Evolutionary conservation across 1,284 basidiomycete genomes (phyloP), one percentile per base, ranked within the genome.

Genomic region (Melampsora americana): DNA sequence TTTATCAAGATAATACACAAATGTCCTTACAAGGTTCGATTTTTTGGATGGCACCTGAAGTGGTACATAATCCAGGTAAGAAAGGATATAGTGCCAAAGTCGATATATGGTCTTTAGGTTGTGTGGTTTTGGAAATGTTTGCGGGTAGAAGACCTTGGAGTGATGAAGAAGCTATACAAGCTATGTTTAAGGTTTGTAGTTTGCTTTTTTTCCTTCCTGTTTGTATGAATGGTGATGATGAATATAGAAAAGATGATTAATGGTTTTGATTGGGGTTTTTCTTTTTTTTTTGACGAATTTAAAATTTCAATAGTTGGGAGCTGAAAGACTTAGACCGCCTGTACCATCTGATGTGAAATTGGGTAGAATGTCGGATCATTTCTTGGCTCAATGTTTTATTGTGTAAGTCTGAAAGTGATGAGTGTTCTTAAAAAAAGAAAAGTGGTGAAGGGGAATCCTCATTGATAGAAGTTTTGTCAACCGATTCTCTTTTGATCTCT

Each of bases 21-120:
- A 85, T 85, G 84, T 84, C 83, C 28, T 92, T 99, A 90, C 92
- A 94, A 83, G 96, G 96, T 23, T 95, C 93, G 20, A 91, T 98
- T 65, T 99, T 97, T 83, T 99, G 96, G 85, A 99, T 99, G 95
- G 95, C 96, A 7, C 96, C 95, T 0, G 95, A 99, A 84, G 93
- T 99, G 50, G 88, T 95, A 32, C 89, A 90, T 46, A 88, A 91
- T 81, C 89, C 74, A 0, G 30, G 90, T 80, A 90, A 90, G 46
- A 83, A 84, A 74, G 86, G 92, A 0, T 99, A 99, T 83, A 93
- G 92, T 79, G 93, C 91, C 80, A 99, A 99, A 84, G 90, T 97
- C 48, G 96, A 99, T 82, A 97, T 99, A 79, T 99, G 95, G 96
- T 93, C 92, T 82, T 87, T 99, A 3, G 95, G 95, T 0, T 99